Base-by-base conservation (phyloP, 768 basidiomycete species). In the Boletellus ananiceps region DNA sequence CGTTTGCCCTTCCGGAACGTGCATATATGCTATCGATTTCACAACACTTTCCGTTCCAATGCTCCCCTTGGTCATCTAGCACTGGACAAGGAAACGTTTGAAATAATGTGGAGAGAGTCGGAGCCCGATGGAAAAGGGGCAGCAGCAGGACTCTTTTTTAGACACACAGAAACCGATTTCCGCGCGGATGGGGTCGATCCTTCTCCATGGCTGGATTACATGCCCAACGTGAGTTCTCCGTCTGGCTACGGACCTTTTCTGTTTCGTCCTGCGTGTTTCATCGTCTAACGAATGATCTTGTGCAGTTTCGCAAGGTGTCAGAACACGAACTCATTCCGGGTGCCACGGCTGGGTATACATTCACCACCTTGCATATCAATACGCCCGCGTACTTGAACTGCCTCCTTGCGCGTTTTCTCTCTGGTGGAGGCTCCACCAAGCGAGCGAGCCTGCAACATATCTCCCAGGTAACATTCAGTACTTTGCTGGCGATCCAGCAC, bases 41-140 rank as follows among this genome's bases (percentile, higher is more conserved):
- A 35, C 23, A n/a, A 5, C 32, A 15, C 33, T 40, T 40, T 13
- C 14, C 27, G n/a, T n/a, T 11, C 27, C 25, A 25, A 25, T 25
- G 8, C 35, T 6, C 7, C 34, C 21, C 27, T n/a, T 41, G 15
- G 19, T 32, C 36, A 33, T 50, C 15, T 36, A 91, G 87, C 70
- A 12, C 71, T 88, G 55, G 86, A 90, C 60, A 69, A 76, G 47
- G 82, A 82, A 50, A 91, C 88, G 1, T 89, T 93, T 64, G 65
- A 82, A n/a, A 70, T 68, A 4, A 80, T 92, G 78, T 88, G 85
- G 85, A 70, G 77, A 49, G 71, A 90, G 54, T 89, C 88, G 0
- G 75, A 73, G 4, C 80, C 80, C 0, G 79, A 77, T 2, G 71
- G 71, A 29, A 27, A 6, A n/a, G 45, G 44, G 14, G 70, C 71